Evolutionary conservation across 2,329 filamentous ascomycete species (phyloP).

Genomic region (Phyllosticta citriasiana): DNA sequence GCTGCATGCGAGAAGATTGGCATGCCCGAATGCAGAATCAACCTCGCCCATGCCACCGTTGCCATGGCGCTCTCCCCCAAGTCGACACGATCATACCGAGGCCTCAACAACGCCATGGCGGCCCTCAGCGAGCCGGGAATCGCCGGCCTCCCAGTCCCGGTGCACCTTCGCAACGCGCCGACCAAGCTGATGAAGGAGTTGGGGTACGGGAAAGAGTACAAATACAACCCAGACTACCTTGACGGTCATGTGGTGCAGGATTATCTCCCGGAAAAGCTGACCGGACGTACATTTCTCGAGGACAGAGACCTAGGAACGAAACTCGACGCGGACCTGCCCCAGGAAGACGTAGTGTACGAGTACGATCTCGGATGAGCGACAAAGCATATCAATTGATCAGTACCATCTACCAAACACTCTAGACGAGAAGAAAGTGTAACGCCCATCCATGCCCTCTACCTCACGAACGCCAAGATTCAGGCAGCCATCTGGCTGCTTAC

Average conservation of each 20-base stretch:
- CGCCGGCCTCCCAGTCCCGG: constrained; percentile 69
- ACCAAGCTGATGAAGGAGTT: constrained; percentile 89
- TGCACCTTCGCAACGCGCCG: constrained; percentile 85
- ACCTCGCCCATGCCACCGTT: constrained; percentile 76
- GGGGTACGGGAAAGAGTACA: constrained; percentile 84
- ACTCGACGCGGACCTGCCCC: constrained; percentile 57
- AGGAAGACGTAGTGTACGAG: constrained; percentile 7
- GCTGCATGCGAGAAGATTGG: constrained; percentile 86
- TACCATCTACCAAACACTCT: background rate
- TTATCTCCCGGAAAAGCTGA: constrained; percentile 73
- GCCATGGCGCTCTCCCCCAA: constrained; percentile 75
- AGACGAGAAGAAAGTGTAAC: background rate
- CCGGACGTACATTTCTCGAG: constrained; percentile 66
- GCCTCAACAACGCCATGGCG: constrained; percentile 66
- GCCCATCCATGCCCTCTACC: background rate
- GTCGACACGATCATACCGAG: constrained; percentile 77
- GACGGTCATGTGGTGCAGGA: constrained; percentile 77
- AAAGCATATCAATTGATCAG: background rate
- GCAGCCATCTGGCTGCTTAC: background rate
- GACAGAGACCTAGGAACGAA: constrained; percentile 68
- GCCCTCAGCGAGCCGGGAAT: constrained; percentile 72
- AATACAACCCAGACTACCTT: constrained; percentile 87
- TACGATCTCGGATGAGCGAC: constrained; percentile 3
- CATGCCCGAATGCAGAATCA: constrained; percentile 89
- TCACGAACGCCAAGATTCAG: background rate